Percentiles rank a stretch among this genome's conserved stretches.
Conservation (phyloP, 208 protist species). For the Trypanosoma theileri region DNA sequence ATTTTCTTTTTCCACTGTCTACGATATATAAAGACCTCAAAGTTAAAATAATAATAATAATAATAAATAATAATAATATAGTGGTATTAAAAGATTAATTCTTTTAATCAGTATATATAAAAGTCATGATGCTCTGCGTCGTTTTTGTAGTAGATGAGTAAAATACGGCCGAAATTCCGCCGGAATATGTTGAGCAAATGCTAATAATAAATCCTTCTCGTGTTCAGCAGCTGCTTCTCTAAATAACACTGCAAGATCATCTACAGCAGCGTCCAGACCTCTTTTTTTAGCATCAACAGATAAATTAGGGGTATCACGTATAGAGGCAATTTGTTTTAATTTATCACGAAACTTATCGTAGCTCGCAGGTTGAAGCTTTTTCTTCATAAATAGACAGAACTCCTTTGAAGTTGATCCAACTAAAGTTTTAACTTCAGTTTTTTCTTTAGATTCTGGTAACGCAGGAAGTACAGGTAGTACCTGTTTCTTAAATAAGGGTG, state of each 20-base stretch:
- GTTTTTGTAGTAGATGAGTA: slow-evolving; percentile 39
- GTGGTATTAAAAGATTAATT: no score
- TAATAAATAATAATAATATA: slow-evolving; percentile 15
- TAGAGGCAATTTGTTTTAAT: slow-evolving; percentile 53
- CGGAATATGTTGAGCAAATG: slow-evolving; percentile 80
- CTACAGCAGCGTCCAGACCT: slow-evolving; percentile 27
- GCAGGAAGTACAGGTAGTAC: slow-evolving; percentile 6
- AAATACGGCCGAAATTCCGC: slow-evolving; percentile 65
- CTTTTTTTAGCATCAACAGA: slow-evolving; percentile 20
- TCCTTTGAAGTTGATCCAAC: slow-evolving; percentile 67
- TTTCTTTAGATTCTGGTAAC: background rate
- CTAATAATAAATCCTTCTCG: slow-evolving; percentile 31
- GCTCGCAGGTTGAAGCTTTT: slow-evolving; percentile 35
- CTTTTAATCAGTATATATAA: background rate
- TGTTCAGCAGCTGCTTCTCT: slow-evolving; percentile 38
- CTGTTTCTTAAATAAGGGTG: slow-evolving; percentile 25
- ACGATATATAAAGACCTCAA: slow-evolving; percentile 13
- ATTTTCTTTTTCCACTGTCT: slow-evolving; percentile 1
- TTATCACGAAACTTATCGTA: slow-evolving; percentile 66
- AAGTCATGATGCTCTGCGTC: background rate
- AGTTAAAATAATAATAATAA: slow-evolving; percentile 7
- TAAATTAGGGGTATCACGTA: slow-evolving; percentile 14
- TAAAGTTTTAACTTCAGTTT: background rate
- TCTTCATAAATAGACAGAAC: slow-evolving; percentile 83
- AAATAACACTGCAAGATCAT: slow-evolving; percentile 39